Percentiles rank a stretch among this genome's conserved stretches.
These are phyloP conservation scores for Eucalyptus decipiens DNA, from an alignment of 345 rosid species.

Conservation along the genomic window DNA sequence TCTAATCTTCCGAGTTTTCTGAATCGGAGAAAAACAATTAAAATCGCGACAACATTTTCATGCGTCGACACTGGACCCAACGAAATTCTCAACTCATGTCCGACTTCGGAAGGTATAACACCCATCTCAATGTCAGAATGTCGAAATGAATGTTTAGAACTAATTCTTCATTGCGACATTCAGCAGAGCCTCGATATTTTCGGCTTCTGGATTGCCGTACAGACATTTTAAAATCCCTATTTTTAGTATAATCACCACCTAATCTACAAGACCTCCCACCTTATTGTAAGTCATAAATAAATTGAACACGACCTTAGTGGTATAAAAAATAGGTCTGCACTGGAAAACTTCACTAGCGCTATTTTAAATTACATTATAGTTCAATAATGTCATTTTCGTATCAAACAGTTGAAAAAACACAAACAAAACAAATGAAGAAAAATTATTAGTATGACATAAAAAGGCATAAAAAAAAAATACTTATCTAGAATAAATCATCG, in stretches of 20 bases:
- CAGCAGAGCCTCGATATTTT: not conserved
- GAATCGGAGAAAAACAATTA: not conserved
- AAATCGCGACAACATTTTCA: not conserved
- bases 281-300: not conserved
- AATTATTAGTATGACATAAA: not conserved
- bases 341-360: not conserved
- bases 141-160: too few relatives aligned
- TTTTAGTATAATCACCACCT: not conserved
- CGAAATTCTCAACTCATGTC: not conserved
- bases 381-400: not conserved
- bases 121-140: too few relatives aligned
- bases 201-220: not conserved
- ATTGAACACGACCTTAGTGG: not conserved
- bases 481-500: not conserved
- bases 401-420: not conserved
- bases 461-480: not conserved
- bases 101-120: not conserved
- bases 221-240: not conserved
- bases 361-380: not conserved
- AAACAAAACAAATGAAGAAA: not conserved
- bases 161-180: not conserved
- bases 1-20: not conserved
- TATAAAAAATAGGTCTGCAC: not conserved
- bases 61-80: not conserved
- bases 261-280: not conserved